These are phyloP conservation scores for Drechslerella dactyloides DNA, from an alignment of 2,329 filamentous ascomycete species.

Conservation along the genomic window DNA sequence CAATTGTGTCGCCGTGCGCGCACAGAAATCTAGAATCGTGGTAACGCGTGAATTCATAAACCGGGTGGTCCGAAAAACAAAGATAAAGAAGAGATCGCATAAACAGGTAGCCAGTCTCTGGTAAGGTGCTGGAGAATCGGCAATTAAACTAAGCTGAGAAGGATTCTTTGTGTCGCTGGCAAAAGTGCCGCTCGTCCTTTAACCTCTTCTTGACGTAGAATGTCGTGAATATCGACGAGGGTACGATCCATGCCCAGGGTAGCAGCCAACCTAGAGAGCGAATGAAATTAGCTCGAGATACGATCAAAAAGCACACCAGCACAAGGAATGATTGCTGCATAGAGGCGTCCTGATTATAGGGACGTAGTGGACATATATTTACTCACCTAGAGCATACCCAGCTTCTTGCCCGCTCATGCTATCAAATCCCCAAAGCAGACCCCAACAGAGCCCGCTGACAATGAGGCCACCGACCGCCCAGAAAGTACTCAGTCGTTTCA, in stretches of 20 bases:
- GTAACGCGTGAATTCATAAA: no score
- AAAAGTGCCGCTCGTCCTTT: constrained; percentile 47
- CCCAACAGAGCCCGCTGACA: constrained; percentile 40
- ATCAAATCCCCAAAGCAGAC: constrained; percentile 45
- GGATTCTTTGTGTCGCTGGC: constrained; percentile 42
- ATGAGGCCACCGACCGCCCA: constrained; percentile 41
- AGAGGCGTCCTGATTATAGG: no score
- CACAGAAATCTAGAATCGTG: no score
- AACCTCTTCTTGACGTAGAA: constrained; percentile 50
- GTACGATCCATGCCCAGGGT: constrained; percentile 47
- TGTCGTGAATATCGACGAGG: constrained; percentile 40
- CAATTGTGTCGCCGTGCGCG: no score
- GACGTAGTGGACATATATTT: not conserved
- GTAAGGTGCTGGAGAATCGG: not conserved
- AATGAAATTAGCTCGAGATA: constrained; percentile 12
- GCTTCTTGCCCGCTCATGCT: constrained; percentile 43
- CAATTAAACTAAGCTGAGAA: constrained; percentile 23
- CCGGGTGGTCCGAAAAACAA: no score
- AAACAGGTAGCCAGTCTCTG: no score
- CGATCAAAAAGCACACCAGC: not conserved
- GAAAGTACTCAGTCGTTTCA: constrained; percentile 37
- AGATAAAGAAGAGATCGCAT: no score
- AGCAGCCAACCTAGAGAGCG: constrained; percentile 31
- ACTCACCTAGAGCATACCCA: constrained; percentile 44
- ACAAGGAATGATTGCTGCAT: no score